A percentile compares a stretch with the other conserved stretches of the same genome.
Conservation (phyloP, 2,329 filamentous ascomycete genomes). For the Pyricularia grisea region DNA sequence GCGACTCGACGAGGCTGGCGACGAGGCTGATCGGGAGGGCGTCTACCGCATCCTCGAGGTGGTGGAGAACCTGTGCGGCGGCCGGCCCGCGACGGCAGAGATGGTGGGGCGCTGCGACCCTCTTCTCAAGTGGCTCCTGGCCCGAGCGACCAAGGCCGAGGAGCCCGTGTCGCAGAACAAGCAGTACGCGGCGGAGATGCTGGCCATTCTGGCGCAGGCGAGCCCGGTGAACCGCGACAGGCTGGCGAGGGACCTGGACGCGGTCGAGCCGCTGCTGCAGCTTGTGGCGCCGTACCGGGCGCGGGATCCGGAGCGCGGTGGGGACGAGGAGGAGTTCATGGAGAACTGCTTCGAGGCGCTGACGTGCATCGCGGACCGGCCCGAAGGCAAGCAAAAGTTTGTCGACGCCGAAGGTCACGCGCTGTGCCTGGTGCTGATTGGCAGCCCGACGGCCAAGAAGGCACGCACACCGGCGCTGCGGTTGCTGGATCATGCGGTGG, state of each 20-base stretch:
- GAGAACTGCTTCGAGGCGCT: conserved; percentile 88
- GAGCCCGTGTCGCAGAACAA: conserved; percentile 71
- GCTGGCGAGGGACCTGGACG: conserved; percentile 52
- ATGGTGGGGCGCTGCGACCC: conserved; percentile 59
- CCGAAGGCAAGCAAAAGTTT: conserved; percentile 68
- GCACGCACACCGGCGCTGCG: conserved; percentile 55
- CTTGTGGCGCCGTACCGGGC: conserved; percentile 77
- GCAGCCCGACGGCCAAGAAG: conserved; percentile 62
- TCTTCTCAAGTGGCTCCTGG: conserved; percentile 66
- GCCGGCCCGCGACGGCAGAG: conserved; percentile 55
- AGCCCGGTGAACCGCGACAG: conserved; percentile 55
- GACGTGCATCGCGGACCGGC: conserved; percentile 69
- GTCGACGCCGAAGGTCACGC: conserved; percentile 87
- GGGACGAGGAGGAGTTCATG: conserved; percentile 88
- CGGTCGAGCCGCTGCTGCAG: conserved; percentile 72
- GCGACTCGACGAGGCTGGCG: conserved; percentile 65
- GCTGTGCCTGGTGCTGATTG: conserved; percentile 83
- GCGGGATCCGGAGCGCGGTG: conserved; percentile 74
- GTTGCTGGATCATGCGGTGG: conserved; percentile 71
- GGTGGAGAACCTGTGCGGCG: conserved; percentile 74
- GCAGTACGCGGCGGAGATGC: conserved; percentile 85
- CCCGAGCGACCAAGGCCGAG: conserved; percentile 50
- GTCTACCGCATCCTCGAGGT: conserved; percentile 80
- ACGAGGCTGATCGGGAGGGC: conserved; percentile 65
- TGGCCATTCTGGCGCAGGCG: conserved; percentile 80